Conservation (phyloP, 2,329 filamentous ascomycete species). For the Exophiala spinifera region DNA sequence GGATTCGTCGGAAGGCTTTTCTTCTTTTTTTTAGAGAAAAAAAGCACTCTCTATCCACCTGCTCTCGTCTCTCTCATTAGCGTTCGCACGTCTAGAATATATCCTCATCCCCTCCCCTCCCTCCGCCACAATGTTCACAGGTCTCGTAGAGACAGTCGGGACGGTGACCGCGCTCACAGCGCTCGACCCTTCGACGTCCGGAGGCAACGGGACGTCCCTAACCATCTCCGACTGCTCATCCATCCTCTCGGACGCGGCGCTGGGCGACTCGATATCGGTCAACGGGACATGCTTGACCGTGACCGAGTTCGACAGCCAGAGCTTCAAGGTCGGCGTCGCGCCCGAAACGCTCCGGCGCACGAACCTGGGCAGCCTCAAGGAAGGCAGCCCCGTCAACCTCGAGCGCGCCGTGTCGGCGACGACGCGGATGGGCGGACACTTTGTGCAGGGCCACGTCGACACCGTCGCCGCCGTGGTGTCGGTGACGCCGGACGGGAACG, state of each 20-base stretch:
- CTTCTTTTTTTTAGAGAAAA: no score
- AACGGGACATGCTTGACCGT: slow-evolving; percentile 97
- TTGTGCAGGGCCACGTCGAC: slow-evolving; percentile 97
- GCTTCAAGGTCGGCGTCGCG: slow-evolving; percentile 88
- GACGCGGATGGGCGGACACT: slow-evolving; percentile 96
- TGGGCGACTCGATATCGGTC: slow-evolving; percentile 91
- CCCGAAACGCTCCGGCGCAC: slow-evolving; percentile 95
- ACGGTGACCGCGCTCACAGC: slow-evolving; percentile 78
- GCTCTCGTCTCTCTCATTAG: background rate
- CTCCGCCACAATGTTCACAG: slow-evolving; percentile 78
- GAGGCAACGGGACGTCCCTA: slow-evolving; percentile 79
- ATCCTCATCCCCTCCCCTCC: background rate
- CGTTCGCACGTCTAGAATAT: background rate
- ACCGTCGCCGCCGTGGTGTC: slow-evolving; percentile 73
- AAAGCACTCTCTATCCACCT: no score
- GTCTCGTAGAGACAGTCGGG: slow-evolving; percentile 87
- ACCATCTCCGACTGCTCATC: slow-evolving; percentile 73
- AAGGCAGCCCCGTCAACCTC: slow-evolving; percentile 75
- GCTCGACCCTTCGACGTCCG: slow-evolving; percentile 68
- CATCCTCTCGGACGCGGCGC: slow-evolving; percentile 78
- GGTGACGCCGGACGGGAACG: slow-evolving; percentile 80
- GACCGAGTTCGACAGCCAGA: slow-evolving; percentile 59
- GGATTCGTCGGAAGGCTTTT: no score
- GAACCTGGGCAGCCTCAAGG: slow-evolving; percentile 74
- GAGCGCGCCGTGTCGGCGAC: slow-evolving; percentile 87